Base-by-base conservation (phyloP, 1,284 basidiomycete genomes). In the Rhodofomes roseus region DNA sequence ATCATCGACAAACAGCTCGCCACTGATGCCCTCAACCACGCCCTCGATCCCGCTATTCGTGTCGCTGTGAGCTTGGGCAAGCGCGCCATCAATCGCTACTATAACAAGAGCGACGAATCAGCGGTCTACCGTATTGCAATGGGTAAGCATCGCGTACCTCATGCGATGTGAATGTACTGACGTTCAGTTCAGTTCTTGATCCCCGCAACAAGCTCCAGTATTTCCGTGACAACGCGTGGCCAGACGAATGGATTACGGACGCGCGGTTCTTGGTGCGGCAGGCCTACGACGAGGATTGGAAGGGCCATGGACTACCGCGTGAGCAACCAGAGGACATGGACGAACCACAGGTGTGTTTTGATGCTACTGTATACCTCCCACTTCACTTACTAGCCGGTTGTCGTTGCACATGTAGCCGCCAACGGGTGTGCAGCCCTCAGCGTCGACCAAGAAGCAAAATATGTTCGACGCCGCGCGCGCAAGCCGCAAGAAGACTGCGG, bases 61-160 rank as follows among this genome's bases (percentile, higher is more conserved):
- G 55, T 62, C 2, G 63, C 68, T 16, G 4, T 64, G 4, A 48
- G 22, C 1, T 36, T 70, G 9, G 63, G 59, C 3, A 60, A 59
- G 34, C 37, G 57, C 9, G 70, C 63, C 0, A 61, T 74, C 1
- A 73, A 75, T 53, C 43, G 61, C 1, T 76, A 73, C 46, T 74
- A 75, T 46, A 31, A 27, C 1, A 55, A 60, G 14, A 71, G 66
- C 0, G 71, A 75, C 61, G 31, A 60, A 1, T 70, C 67, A 5
- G 60, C 71, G n/a, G 44, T 63, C 0, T 74, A 72, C 54, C 44
- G 65, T 0, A 68, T 76, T 60, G 68, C 72, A 2, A 74, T 76
- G 67, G 51, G 71, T 72, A 62, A 31, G 57, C 52, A 44, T 44
- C 22, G 37, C 20, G 12, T 34, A 34, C 34, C 59, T 14, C 48